These are phyloP conservation scores for Protea cynaroides DNA, from an alignment of 164 flowering plant genomes.

Conservation along the genomic window DNA sequence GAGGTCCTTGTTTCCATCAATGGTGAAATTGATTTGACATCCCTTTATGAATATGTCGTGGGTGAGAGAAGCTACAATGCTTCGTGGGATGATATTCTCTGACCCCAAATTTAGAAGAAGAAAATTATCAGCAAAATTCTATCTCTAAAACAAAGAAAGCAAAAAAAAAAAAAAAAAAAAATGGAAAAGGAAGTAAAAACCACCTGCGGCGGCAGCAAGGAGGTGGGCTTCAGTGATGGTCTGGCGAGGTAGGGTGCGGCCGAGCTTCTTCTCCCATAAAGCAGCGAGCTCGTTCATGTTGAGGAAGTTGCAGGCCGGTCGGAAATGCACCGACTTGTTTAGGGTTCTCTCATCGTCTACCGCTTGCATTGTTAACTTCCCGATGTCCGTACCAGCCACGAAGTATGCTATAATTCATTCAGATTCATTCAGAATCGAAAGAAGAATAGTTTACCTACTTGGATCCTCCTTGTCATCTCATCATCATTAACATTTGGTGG, in stretches of 20 bases:
- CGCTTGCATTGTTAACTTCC: slow-evolving; percentile 53
- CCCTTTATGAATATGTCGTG: slow-evolving; percentile 63
- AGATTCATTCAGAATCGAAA: no score
- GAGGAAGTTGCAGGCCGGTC: slow-evolving; percentile 40
- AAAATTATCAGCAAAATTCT: no score
- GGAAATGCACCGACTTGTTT: slow-evolving; percentile 53
- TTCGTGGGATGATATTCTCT: slow-evolving; percentile 54
- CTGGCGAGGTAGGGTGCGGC: slow-evolving; percentile 39
- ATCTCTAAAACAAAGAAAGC: no score
- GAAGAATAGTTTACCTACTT: no score
- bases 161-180: neutral
- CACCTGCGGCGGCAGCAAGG: slow-evolving; percentile 44
- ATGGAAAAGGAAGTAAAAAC: neutral
- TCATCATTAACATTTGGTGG: no score
- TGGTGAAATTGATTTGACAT: slow-evolving; percentile 35
- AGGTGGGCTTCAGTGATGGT: slow-evolving; percentile 44
- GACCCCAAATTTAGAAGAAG: slow-evolving; percentile 3
- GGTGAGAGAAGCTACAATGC: slow-evolving; percentile 53
- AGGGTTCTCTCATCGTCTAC: slow-evolving; percentile 39
- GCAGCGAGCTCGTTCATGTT: slow-evolving; percentile 55
- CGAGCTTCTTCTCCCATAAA: slow-evolving; percentile 58
- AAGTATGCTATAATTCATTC: slow-evolving; percentile 47
- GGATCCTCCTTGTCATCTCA: no score
- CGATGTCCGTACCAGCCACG: slow-evolving; percentile 62
- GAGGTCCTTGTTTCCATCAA: slow-evolving; percentile 26